These are phyloP conservation scores for Heterobasidion parviporum DNA, from an alignment of 1,284 basidiomycete genomes.

Conservation along the genomic window DNA sequence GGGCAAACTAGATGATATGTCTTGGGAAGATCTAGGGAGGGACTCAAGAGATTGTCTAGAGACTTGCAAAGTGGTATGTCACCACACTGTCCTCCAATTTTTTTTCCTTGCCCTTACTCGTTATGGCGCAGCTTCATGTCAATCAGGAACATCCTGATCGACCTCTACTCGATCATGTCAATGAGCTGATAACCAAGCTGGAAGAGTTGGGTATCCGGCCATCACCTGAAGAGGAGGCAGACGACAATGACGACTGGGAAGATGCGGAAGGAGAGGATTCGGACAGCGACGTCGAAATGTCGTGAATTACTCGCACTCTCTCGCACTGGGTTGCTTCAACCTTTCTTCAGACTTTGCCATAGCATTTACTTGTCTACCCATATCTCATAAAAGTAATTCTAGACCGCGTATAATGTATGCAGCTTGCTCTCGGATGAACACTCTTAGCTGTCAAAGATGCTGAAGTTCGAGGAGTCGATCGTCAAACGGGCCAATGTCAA, in stretches of 20 bases:
- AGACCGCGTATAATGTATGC: no score
- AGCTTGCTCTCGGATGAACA: no score
- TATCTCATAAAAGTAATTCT: no score
- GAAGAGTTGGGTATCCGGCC: constrained; percentile 63
- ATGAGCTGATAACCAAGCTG: constrained; percentile 67
- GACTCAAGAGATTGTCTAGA: constrained; percentile 80
- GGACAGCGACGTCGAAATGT: constrained; percentile 59
- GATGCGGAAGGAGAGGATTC: constrained; percentile 46
- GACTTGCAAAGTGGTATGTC: constrained; percentile 68
- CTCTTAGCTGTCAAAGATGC: no score
- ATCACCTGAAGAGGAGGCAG: constrained; percentile 46
- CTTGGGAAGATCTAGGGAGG: constrained; percentile 73
- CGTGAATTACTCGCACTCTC: constrained; percentile 13
- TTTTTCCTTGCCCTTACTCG: neutral
- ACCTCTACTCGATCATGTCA: constrained; percentile 72
- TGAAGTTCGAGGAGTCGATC: no score
- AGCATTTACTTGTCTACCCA: no score
- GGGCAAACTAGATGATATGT: constrained; percentile 50
- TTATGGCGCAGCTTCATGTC: constrained; percentile 49
- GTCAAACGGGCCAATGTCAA: no score
- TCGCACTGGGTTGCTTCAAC: no score
- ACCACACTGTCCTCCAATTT: neutral
- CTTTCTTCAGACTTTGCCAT: no score
- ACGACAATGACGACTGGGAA: constrained; percentile 43
- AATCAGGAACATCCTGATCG: constrained; percentile 70